Evolutionary conservation across 78 protist species (phyloP).

Genomic region (Anaeramoeba flamelloides): DNA sequence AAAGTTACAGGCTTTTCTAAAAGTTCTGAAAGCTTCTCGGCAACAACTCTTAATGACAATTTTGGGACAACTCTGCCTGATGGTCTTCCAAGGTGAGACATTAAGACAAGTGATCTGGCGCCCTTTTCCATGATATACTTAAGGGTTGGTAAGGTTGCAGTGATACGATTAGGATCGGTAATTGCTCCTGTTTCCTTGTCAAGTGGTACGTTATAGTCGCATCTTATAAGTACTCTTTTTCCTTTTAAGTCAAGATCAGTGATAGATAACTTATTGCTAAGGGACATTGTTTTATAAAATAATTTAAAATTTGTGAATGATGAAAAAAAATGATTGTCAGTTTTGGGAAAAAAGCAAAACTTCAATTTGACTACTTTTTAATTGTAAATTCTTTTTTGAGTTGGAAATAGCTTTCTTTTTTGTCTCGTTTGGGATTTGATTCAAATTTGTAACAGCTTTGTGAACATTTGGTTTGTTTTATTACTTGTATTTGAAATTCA

Average conservation of each 20-base stretch:
- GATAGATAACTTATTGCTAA: neutral
- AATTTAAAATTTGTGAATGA: constrained; percentile 1
- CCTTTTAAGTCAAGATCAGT: constrained; percentile 9
- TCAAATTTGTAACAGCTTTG: too few species aligned
- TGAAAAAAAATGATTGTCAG: too few species aligned
- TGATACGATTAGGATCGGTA: constrained; percentile 62
- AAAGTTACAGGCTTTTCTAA: constrained; percentile 41
- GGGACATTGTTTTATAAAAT: neutral
- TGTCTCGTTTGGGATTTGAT: too few species aligned
- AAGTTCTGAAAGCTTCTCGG: constrained; percentile 9
- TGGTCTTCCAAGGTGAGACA: constrained; percentile 95
- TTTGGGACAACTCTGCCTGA: constrained; percentile 60
- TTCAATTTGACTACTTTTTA: too few species aligned
- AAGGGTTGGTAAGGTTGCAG: constrained; percentile 85
- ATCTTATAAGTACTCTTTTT: constrained; percentile 30
- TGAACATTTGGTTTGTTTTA: too few species aligned
- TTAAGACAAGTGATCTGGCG: neutral
- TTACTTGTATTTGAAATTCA: too few species aligned
- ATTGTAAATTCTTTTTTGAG: too few species aligned
- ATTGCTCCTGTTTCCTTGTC: constrained; percentile 14
- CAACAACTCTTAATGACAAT: constrained; percentile 50
- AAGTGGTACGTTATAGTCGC: constrained; percentile 51
- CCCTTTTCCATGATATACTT: constrained; percentile 60
- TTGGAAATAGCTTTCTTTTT: too few species aligned
- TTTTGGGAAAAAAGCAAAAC: too few species aligned